Evolutionary conservation across 345 rosid genomes (phyloP).

Genomic region (Eucalyptus regnans): DNA sequence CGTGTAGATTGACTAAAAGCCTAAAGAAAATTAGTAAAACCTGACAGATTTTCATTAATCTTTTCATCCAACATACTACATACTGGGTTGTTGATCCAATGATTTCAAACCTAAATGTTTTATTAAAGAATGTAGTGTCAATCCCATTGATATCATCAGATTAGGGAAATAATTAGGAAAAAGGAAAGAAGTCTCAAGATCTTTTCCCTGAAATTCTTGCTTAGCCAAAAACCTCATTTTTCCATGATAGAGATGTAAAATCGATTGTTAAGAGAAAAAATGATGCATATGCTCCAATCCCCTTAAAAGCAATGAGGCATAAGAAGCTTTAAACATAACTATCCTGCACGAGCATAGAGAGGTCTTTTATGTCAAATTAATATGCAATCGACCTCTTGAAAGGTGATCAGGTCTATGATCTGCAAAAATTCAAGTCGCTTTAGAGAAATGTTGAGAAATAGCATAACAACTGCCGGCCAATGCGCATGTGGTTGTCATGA

Average conservation of each 20-base stretch:
- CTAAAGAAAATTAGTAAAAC: background rate
- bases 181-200: background rate
- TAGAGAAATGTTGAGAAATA: background rate
- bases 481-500: background rate
- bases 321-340: background rate
- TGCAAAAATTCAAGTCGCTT: background rate
- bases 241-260: background rate
- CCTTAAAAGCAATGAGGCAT: background rate
- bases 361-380: background rate
- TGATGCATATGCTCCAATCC: background rate
- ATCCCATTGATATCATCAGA: background rate
- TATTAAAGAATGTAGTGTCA: background rate
- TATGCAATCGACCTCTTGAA: background rate
- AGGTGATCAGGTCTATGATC: background rate
- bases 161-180: background rate
- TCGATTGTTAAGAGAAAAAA: background rate
- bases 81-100: background rate
- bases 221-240: background rate
- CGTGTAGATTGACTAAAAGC: background rate
- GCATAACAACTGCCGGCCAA: background rate
- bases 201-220: background rate
- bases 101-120: background rate
- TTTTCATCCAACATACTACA: background rate
- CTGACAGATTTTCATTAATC: background rate
- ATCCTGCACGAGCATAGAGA: background rate